Evolutionary conservation across 2,329 filamentous ascomycete genomes (phyloP).

Genomic region (Taxawa tesnikishii): DNA sequence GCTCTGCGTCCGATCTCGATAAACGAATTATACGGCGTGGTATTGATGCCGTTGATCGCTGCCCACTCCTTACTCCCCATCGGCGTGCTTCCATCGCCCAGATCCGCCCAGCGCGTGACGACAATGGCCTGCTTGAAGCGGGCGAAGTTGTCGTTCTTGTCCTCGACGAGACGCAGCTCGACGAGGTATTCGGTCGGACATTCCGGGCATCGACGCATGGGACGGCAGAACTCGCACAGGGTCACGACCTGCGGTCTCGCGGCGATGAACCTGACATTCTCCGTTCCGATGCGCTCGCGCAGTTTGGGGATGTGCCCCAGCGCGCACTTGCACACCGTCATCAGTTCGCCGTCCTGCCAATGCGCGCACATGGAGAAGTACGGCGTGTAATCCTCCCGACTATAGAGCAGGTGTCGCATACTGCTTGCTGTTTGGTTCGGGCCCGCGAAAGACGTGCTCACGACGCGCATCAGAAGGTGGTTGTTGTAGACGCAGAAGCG

Average conservation of each 20-base stretch:
- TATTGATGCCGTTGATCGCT: slow-evolving; percentile 39
- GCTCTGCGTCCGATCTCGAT: slow-evolving; percentile 38
- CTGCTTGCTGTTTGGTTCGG: slow-evolving; percentile 35
- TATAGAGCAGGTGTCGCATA: slow-evolving; percentile 45
- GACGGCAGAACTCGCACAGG: slow-evolving; percentile 43
- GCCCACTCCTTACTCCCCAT: slow-evolving; percentile 40
- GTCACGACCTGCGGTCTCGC: slow-evolving; percentile 27
- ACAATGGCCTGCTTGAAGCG: slow-evolving; percentile 48
- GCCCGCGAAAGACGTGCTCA: slow-evolving; percentile 41
- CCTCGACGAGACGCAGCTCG: slow-evolving; percentile 47
- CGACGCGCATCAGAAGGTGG: slow-evolving; percentile 46
- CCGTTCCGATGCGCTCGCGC: slow-evolving; percentile 11
- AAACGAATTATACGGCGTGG: slow-evolving; percentile 41
- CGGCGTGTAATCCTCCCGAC: slow-evolving; percentile 46
- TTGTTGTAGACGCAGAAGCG: slow-evolving; percentile 40
- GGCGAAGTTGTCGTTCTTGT: slow-evolving; percentile 29
- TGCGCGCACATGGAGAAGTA: slow-evolving; percentile 52
- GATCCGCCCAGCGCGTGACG: slow-evolving; percentile 49
- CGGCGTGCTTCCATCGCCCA: slow-evolving; percentile 43
- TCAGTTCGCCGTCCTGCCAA: slow-evolving; percentile 49
- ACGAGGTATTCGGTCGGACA: slow-evolving; percentile 52
- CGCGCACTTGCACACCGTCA: slow-evolving; percentile 49
- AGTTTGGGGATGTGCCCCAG: slow-evolving; percentile 42
- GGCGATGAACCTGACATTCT: slow-evolving; percentile 8
- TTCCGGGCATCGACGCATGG: slow-evolving; percentile 48